A percentile compares a stretch with the other conserved stretches of the same genome.
Evolutionary conservation across 192 early-diverging fungal species (phyloP).

Genomic region (Gonapodya prolifera): DNA sequence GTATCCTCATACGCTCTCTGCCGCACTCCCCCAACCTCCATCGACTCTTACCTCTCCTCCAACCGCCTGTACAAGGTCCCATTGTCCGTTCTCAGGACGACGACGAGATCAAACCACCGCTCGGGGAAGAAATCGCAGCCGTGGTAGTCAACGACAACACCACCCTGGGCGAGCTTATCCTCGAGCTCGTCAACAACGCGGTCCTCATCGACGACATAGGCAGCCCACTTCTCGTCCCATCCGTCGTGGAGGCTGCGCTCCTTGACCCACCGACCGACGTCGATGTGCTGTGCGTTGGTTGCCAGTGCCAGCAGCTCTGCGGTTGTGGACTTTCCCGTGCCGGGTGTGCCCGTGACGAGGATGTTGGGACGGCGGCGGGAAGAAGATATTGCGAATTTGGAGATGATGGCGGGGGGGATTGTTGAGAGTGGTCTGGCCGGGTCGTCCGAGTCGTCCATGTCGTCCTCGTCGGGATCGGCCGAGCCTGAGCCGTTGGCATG

Average conservation of each 20-base stretch:
- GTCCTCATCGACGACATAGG: constrained; percentile 84
- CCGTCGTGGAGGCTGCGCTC: constrained; percentile 75
- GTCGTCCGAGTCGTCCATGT: neutral
- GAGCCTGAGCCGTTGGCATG: neutral
- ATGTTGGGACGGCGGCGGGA: constrained; percentile 46
- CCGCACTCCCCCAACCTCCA: too few species aligned
- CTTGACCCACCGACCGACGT: constrained; percentile 80
- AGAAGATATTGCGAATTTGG: neutral
- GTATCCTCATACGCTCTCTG: too few species aligned
- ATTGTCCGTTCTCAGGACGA: constrained; percentile 77
- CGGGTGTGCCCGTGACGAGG: constrained; percentile 73
- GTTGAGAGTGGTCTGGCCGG: neutral
- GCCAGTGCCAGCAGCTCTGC: constrained; percentile 66
- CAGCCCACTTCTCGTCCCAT: constrained; percentile 74
- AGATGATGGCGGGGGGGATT: neutral
- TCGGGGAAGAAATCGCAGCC: constrained; percentile 94
- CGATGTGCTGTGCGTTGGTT: constrained; percentile 60
- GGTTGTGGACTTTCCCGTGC: constrained; percentile 65
- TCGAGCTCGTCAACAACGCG: constrained; percentile 91
- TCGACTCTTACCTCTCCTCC: constrained; percentile 41
- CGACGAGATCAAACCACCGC: constrained; percentile 93
- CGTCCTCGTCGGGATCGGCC: neutral
- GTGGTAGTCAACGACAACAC: constrained; percentile 87
- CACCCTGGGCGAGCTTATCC: constrained; percentile 59
- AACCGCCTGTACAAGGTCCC: constrained; percentile 67